Conservation (phyloP, 352 stramenopile genomes). For the Globisporangium lucens region DNA sequence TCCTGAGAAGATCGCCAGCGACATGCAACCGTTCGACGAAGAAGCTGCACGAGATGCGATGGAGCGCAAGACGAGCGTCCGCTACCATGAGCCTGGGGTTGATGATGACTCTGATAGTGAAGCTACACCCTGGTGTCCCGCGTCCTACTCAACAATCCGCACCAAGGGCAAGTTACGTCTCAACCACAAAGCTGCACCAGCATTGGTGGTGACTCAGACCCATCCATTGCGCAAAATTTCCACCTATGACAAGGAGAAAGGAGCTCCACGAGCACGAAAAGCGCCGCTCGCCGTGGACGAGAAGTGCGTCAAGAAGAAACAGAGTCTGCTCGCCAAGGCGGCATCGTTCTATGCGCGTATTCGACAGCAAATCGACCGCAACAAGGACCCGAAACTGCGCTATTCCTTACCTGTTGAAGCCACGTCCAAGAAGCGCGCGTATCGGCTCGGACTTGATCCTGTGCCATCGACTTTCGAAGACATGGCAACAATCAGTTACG, state of each 20-base stretch:
- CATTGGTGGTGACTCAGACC: slow-evolving; percentile 19
- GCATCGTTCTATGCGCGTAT: slow-evolving; percentile 26
- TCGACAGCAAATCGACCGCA: slow-evolving; percentile 27
- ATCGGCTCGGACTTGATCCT: slow-evolving; percentile 48
- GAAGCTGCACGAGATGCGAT: slow-evolving; percentile 16
- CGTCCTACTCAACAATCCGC: slow-evolving; percentile 23
- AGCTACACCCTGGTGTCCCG: slow-evolving; percentile 37
- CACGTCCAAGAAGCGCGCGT: slow-evolving; percentile 30
- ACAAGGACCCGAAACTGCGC: slow-evolving; percentile 38
- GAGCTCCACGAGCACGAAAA: slow-evolving; percentile 19
- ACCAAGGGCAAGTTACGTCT: slow-evolving; percentile 15
- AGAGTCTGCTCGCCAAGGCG: slow-evolving; percentile 27
- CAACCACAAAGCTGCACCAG: neutral
- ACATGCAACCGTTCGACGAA: slow-evolving; percentile 24
- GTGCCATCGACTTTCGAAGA: slow-evolving; percentile 28
- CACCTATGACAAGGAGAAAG: neutral
- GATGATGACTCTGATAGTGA: neutral
- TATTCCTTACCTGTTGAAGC: slow-evolving; percentile 58
- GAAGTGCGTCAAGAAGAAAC: slow-evolving; percentile 27
- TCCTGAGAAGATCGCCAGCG: slow-evolving; percentile 1
- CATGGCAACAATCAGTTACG: neutral
- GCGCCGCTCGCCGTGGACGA: slow-evolving; percentile 19
- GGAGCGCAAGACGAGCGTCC: slow-evolving; percentile 20
- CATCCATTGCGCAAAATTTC: slow-evolving; percentile 26
- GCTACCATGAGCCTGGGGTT: neutral